Evolutionary conservation across 78 protist genomes (phyloP), one percentile per base, ranked within the genome.

Genomic region (Planoprotostelium fungivorum): DNA sequence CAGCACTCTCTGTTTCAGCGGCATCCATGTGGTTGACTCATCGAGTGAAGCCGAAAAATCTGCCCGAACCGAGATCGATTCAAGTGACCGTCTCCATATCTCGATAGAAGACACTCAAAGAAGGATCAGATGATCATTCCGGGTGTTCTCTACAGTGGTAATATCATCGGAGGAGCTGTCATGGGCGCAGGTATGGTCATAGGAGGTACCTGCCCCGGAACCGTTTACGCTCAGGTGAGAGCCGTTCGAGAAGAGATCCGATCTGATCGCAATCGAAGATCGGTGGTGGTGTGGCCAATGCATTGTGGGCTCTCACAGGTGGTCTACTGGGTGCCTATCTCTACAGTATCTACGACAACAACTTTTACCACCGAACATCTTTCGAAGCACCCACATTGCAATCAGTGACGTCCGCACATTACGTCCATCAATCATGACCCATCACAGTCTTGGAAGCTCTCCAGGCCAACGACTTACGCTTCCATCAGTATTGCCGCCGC

Each of bases 181-280:
- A 88, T 92, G 91, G 94, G 94, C 1, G 16, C 83, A 34, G 89
- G 91, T 83, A 92, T 92, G 0, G 87, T 85, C 51, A 28, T 89
- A n/a, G 87, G 89, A 28, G 94, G 94, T 23, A 38, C 92, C 1
- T 92, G 94, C 85, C 94, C 94, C 84, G 94, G 94, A 28, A 92
- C 94, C 0, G 94, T 92, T 9, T 34, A 90, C 0, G 94, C 94
- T 16, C 94, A 92, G 38, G 87, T 89, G 73, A 51, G 5, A 25
- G 5, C 73, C 16, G 31, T 51, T 51, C 16, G 16, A 51, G 31
- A 51, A 25, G 73, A 51, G 5, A 5, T 25, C 73, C 5, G 5
- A 5, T 51, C 73, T 51, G 31, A 51, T 51, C 16, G 5, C 73
- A 51, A 51, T 25, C n/a, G 16, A 51, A 51, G 73, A 16, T 51